Evolutionary conservation across 2,329 filamentous ascomycete genomes (phyloP).

Genomic region (Sporothrix variecibatus): DNA sequence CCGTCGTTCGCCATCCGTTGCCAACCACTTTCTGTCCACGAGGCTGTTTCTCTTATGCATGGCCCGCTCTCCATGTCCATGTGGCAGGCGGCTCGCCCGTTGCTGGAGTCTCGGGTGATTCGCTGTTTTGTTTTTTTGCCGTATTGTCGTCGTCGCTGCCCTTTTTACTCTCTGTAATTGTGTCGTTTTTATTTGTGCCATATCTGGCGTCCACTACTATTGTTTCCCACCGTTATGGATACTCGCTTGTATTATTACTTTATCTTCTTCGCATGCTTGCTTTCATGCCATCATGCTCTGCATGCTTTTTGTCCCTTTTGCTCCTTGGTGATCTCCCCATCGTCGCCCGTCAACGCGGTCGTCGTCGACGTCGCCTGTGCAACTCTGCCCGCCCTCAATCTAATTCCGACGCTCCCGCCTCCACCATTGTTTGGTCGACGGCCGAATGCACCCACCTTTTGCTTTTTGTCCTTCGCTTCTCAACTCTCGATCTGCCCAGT

Average conservation of each 20-base stretch:
- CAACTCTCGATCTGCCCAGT: background rate
- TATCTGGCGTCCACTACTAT: background rate
- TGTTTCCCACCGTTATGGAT: background rate
- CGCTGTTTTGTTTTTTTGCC: background rate
- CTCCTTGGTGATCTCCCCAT: background rate
- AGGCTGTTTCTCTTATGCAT: constrained; percentile 1
- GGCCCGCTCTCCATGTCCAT: constrained; percentile 26
- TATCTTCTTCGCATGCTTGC: constrained; percentile 6
- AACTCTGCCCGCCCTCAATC: constrained; percentile 22
- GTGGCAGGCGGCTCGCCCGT: constrained; percentile 20
- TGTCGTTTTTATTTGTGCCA: background rate
- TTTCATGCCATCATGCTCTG: constrained; percentile 20
- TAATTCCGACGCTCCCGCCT: constrained; percentile 23
- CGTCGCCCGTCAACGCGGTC: background rate
- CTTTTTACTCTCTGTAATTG: background rate
- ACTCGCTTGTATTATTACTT: constrained; percentile 1
- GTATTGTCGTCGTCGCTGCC: background rate
- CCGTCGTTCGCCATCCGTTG: background rate
- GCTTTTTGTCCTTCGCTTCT: background rate
- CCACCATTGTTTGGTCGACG: background rate
- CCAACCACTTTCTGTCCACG: background rate
- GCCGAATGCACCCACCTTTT: background rate
- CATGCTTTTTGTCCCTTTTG: background rate
- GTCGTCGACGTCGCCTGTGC: constrained; percentile 18
- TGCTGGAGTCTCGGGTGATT: background rate